phyloP scores from a whole-genome alignment of 805 yeast species.

The Candida xyloterini region DNA sequence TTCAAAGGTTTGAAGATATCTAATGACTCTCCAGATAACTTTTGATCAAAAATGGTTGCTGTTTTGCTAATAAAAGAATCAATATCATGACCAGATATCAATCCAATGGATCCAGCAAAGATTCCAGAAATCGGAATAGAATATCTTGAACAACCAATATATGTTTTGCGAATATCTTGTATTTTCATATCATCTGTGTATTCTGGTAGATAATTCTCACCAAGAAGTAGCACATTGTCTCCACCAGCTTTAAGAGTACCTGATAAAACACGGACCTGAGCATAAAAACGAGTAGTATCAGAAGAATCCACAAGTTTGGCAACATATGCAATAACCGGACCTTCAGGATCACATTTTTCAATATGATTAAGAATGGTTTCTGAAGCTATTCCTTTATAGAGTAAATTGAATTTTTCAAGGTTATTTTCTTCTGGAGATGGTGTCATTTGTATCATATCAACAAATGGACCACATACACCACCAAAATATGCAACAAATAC shows the following conservation, averaged over 20 bases:
- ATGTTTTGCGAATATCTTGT: slow-evolving; percentile 42
- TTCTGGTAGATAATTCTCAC: slow-evolving; percentile 49
- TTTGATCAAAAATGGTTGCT: slow-evolving; percentile 50
- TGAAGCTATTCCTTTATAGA: slow-evolving; percentile 28
- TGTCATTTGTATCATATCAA: slow-evolving; percentile 41
- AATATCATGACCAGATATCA: slow-evolving; percentile 57
- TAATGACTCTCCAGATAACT: slow-evolving; percentile 22
- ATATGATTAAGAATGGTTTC: slow-evolving; percentile 23
- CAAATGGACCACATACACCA: slow-evolving; percentile 45
- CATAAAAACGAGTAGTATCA: slow-evolving; percentile 50
- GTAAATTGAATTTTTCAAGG: slow-evolving; percentile 20
- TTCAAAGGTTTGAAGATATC: slow-evolving; percentile 41
- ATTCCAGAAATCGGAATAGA: slow-evolving; percentile 51
- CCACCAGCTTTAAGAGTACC: slow-evolving; percentile 53
- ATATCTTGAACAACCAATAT: slow-evolving; percentile 70
- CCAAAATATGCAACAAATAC: slow-evolving; percentile 57
- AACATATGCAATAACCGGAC: slow-evolving; percentile 50
- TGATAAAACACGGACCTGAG: slow-evolving; percentile 57
- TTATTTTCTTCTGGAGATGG: slow-evolving; percentile 40
- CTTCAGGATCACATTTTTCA: slow-evolving; percentile 34
- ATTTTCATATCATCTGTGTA: slow-evolving; percentile 48
- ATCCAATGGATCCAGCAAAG: slow-evolving; percentile 63
- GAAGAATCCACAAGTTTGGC: slow-evolving; percentile 56
- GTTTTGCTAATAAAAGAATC: slow-evolving; percentile 53
- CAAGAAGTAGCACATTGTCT: slow-evolving; percentile 50